Conservation (phyloP, 2,329 filamentous ascomycete genomes). For the Ophiostoma piceae region DNA sequence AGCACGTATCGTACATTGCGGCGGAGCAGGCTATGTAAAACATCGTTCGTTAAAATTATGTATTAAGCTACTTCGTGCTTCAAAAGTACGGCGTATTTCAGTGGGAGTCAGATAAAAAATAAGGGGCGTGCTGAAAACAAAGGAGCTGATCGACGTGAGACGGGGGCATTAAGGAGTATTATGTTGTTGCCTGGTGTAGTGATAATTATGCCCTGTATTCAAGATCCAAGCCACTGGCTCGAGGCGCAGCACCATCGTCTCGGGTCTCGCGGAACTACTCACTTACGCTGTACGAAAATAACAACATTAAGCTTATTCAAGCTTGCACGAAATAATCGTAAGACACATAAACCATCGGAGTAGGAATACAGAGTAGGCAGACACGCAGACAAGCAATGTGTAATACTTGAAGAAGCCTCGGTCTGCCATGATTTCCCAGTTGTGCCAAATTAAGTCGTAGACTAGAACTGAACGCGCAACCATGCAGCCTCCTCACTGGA, state of each 20-base stretch:
- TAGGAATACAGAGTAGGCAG: too few relatives aligned
- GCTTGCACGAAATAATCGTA: background rate
- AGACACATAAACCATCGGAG: background rate
- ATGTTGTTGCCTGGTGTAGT: background rate
- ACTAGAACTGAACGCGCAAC: background rate
- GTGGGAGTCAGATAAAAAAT: too few relatives aligned
- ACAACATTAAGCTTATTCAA: background rate
- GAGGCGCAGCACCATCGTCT: background rate
- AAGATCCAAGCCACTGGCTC: background rate
- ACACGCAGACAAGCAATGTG: too few relatives aligned
- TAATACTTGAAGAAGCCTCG: too few relatives aligned
- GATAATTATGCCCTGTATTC: background rate
- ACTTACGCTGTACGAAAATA: background rate
- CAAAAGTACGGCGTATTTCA: too few relatives aligned
- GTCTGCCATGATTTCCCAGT: background rate
- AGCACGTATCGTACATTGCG: background rate
- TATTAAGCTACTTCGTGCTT: too few relatives aligned
- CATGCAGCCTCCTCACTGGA: background rate
- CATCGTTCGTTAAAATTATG: too few relatives aligned
- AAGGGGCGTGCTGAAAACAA: background rate
- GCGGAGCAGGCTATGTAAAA: too few relatives aligned
- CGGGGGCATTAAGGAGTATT: background rate
- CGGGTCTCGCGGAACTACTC: background rate
- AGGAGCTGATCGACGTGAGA: background rate
- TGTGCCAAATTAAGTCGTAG: background rate